Percentiles rank a stretch among this genome's conserved stretches.
These are phyloP conservation scores for Cerioporus squamosus DNA, from an alignment of 1,284 basidiomycete genomes.

Conservation along the genomic window DNA sequence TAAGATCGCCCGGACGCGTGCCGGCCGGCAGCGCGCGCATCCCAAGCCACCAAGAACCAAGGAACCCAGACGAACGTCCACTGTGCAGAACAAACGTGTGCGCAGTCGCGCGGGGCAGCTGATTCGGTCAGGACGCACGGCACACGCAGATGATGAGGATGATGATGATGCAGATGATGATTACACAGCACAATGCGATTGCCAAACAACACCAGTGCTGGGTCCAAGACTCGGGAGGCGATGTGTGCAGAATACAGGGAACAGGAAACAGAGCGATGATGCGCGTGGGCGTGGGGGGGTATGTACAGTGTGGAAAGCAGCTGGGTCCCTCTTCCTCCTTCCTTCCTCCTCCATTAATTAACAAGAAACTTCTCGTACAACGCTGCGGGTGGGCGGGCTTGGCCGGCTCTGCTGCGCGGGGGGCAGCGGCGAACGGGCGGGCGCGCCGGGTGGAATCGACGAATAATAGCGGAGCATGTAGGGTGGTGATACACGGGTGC, in stretches of 20 bases:
- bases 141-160: constrained; percentile 10
- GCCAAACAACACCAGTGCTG: constrained; percentile 8
- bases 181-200: constrained; percentile 4
- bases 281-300: constrained; percentile 15
- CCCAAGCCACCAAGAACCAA: not conserved
- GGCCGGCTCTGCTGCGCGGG: not conserved
- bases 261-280: constrained; percentile 14
- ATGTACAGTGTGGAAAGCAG: constrained; percentile 23
- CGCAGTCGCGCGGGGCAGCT: not conserved
- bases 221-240: constrained; percentile 4
- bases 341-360: constrained; percentile 18
- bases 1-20: not conserved
- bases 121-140: constrained; percentile 2
- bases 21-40: not conserved
- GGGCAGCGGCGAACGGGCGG: not conserved
- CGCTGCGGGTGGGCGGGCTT: constrained; percentile 8
- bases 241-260: constrained; percentile 15
- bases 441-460: constrained; percentile 12
- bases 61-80: not conserved
- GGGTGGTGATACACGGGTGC: constrained; percentile 36
- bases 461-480: constrained; percentile 26
- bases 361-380: constrained; percentile 27
- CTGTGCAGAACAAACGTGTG: not conserved
- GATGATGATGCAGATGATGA: constrained; percentile 2
- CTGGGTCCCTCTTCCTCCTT: constrained; percentile 13